Evolutionary conservation across 345 rosid genomes (phyloP), one percentile per base, ranked within the genome.

Genomic region (Aquilaria malaccensis): DNA sequence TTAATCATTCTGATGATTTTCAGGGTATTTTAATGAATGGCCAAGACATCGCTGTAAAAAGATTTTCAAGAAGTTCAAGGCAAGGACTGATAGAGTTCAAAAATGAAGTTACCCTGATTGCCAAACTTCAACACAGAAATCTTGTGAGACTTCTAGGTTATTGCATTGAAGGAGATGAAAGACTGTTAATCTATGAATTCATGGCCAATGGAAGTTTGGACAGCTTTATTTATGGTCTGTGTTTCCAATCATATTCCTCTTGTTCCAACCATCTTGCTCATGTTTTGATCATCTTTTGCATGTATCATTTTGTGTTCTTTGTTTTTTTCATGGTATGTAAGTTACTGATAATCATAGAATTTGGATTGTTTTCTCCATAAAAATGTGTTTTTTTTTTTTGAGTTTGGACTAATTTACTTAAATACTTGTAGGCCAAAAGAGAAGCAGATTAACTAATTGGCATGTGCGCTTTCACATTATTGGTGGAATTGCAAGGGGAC

Each of bases 101-200:
- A 67, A 82, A 73, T 14, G 83, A 82, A 55, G 81, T 72, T 2
- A 70, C 52, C 15, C 48, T 77, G 15, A 75, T 82, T 4, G 77
- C 80, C 9, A 79, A 79, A 62, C 79, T 82, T 60, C 87, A 79
- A 50, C 84, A 79, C 56, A 70, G 79, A 30, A 82, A 82, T 57
- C 77, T 82, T 30, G 86, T 79, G 14, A 72, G 64, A 58, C 79
- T 82, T 67, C 68, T 73, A 9, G 76, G 75, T 2, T 77, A 73
- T 13, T 77, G 73, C 64, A 61, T 70, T 45, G 58, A 73, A 10
- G 70, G 61, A 62, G 73, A 73, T 1, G 78, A 73, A 29, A 73
- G 58, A 50, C 29, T 77, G 66, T 33, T 77, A 55, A 52, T 77
- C 33, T 77, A 77, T 48, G 75, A 77, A 52, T 70, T 64, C 68